Conservation (phyloP, 495 filamentous ascomycete species). For the Hypoxylon trugodes region DNA sequence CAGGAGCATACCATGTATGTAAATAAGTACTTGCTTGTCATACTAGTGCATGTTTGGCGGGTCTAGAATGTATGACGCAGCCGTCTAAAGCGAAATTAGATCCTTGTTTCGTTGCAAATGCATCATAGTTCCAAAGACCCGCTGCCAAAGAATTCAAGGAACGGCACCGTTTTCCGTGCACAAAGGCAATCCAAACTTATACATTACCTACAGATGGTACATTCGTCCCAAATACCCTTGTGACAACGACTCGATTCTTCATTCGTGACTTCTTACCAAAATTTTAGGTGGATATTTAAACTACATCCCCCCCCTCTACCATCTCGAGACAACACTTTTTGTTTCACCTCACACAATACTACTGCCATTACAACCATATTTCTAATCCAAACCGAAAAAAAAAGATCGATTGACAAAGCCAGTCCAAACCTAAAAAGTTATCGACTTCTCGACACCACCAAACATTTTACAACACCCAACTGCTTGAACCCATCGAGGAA, state of each 20-base stretch:
- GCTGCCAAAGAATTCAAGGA: constrained; percentile 31
- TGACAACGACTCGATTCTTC: constrained; percentile 21
- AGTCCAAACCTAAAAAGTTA: neutral
- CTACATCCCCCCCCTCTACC: constrained; percentile 16
- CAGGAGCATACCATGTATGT: too few species aligned
- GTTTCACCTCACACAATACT: constrained; percentile 7
- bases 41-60: constrained; percentile 2
- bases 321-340: neutral
- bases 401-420: too few species aligned
- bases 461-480: neutral
- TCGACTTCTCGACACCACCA: neutral
- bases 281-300: constrained; percentile 32
- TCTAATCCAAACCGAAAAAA: neutral
- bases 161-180: constrained; percentile 31
- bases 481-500: neutral
- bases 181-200: constrained; percentile 24
- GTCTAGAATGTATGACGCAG: constrained; percentile 39
- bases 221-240: constrained; percentile 1
- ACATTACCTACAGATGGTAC: neutral
- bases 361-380: neutral
- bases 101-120: constrained; percentile 39
- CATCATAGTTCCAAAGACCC: constrained; percentile 35
- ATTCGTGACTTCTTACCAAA: constrained; percentile 11
- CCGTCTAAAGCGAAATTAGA: constrained; percentile 25
- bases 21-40: constrained; percentile 4